Evolutionary conservation across 352 stramenopile genomes (phyloP).

Genomic region (Blastocystis sp.): DNA sequence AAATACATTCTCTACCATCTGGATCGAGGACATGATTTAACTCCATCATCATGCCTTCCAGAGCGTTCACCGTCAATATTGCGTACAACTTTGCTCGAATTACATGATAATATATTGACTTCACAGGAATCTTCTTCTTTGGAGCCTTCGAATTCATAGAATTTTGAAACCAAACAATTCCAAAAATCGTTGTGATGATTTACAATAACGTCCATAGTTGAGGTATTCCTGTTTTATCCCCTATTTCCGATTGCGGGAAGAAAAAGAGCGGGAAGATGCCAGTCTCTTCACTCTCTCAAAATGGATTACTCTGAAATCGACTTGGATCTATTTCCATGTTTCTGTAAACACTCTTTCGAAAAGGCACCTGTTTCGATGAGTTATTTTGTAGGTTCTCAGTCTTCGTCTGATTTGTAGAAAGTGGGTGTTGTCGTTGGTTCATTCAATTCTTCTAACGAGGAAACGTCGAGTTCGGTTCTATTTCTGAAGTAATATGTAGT

Average conservation of each 20-base stretch:
- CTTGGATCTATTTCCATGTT: conserved; percentile 29
- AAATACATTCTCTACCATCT: neutral
- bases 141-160: conserved; percentile 50
- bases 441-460: neutral
- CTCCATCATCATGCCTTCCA: conserved; percentile 61
- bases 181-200: neutral
- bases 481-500: neutral
- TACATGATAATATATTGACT: conserved; percentile 59
- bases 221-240: neutral
- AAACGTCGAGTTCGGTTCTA: neutral
- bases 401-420: neutral
- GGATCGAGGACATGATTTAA: neutral
- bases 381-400: neutral
- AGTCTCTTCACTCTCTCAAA: neutral
- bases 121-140: conserved; percentile 61
- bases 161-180: neutral
- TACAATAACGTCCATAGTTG: neutral
- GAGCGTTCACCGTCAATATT: conserved; percentile 43
- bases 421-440: neutral
- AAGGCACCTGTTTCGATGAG: neutral
- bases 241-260: neutral
- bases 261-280: no score
- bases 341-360: neutral
- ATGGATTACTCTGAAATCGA: neutral
- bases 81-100: conserved; percentile 61